Base-by-base conservation (phyloP, 164 flowering plant genomes). In the Vitis labrusca region DNA sequence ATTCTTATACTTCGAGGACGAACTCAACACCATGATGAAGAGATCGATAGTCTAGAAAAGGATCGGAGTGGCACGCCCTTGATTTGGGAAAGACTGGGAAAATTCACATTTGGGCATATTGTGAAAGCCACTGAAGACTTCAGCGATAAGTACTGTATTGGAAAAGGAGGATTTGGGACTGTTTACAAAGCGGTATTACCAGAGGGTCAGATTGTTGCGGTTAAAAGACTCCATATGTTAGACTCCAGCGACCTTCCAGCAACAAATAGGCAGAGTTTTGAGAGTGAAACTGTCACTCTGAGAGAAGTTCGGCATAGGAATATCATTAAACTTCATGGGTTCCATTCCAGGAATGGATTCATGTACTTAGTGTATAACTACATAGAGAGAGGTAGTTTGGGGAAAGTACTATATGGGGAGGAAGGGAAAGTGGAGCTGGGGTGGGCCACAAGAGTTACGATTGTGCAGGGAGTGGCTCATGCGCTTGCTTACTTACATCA, bases 41-140 rank as follows among this genome's bases (percentile, higher is more conserved):
- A 78, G 49, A 63, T 15, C 13, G 65, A 23, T n/a, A 69, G 44
- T 16, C 8, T 19, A 17, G 11, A 50, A 50, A 59, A 32, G 5
- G 8, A 12, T 23, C 71, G 74, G 9, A 32, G 55, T 16, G 49
- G 23, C 2, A 76, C 75, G 63, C 66, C 81, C 9, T 27, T 77
- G 61, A 80, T 87, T 37, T 88, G 91, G 91, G 84, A 76, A 65
- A 77, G 68, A 59, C 84, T 83, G 70, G 87, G 81, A 49, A 87
- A 73, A 68, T 75, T 85, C 65, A 82, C 78, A 8, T 88, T 79
- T 30, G 69, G 69, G 8, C 82, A 85, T 8, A 79, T 85, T 57
- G 61, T 72, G 3, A 51, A 70, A 61, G 84, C 83, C 13, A 85
- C 84, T 6, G 72, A 81, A 49, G 66, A 79, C 48, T 83, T 85